Evolutionary conservation across 2,329 filamentous ascomycete species (phyloP).

Genomic region (Magnaporthiopsis incrustans): DNA sequence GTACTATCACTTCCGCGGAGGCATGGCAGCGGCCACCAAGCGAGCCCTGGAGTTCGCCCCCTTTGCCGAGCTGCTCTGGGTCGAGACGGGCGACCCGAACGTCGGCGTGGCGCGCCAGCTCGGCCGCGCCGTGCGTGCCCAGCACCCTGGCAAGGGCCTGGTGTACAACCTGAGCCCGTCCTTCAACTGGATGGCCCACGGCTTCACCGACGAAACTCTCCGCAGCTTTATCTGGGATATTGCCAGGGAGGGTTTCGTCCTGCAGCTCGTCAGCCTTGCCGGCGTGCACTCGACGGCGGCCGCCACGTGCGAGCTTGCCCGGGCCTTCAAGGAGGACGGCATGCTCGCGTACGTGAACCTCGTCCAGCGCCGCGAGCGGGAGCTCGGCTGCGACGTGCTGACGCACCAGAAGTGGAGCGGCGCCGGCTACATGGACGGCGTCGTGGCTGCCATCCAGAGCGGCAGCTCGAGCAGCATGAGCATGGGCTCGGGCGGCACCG

Average conservation of each 20-base stretch:
- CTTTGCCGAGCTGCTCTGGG: conserved; percentile 92
- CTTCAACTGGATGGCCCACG: conserved; percentile 98
- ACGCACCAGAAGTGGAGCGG: conserved; percentile 86
- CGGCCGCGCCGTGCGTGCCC: conserved; percentile 63
- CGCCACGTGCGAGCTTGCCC: conserved; percentile 65
- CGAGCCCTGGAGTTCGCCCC: conserved; percentile 85
- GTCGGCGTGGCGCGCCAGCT: conserved; percentile 71
- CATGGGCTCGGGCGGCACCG: conserved; percentile 93
- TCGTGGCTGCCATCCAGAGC: conserved; percentile 82
- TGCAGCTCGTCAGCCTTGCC: conserved; percentile 60
- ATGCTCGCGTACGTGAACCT: conserved; percentile 98
- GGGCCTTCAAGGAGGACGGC: conserved; percentile 77
- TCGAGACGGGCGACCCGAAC: conserved; percentile 86
- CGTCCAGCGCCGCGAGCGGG: conserved; percentile 84
- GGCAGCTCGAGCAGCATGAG: conserved; percentile 83
- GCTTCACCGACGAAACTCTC: conserved; percentile 74
- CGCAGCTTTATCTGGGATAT: conserved; percentile 96
- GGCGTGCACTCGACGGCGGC: conserved; percentile 61
- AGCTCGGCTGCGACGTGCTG: conserved; percentile 81
- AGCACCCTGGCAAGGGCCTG: conserved; percentile 71
- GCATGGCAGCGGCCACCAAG: conserved; percentile 82
- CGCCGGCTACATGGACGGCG: conserved; percentile 72
- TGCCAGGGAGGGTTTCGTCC: conserved; percentile 72
- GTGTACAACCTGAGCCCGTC: conserved; percentile 96
- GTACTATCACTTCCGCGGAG: conserved; percentile 82